A percentile compares a stretch with the other conserved stretches of the same genome.
phyloP scores from a whole-genome alignment of 352 stramenopile genomes.

The Globisporangium recalcitrans region DNA sequence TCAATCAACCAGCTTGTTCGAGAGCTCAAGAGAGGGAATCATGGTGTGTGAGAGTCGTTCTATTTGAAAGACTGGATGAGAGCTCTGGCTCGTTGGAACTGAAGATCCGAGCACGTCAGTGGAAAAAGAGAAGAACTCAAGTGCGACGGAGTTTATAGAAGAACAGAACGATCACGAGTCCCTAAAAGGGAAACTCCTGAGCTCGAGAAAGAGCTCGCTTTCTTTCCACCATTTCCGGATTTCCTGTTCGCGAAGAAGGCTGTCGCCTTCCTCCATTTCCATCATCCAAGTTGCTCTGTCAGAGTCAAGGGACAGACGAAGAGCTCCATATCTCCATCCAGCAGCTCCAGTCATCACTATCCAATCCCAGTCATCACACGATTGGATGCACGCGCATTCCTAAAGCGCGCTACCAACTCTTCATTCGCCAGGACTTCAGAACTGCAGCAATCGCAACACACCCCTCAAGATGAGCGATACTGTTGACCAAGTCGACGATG shows the following conservation, averaged over 20 bases:
- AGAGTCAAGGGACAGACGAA: neutral
- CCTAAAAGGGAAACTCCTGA: neutral
- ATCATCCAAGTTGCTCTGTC: neutral
- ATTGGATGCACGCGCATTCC: no score
- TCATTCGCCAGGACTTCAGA: neutral
- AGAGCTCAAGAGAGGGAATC: neutral
- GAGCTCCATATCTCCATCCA: no score
- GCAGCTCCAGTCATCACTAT: no score
- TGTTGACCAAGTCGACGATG: neutral
- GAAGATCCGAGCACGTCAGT: neutral
- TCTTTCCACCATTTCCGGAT: slow-evolving; percentile 7
- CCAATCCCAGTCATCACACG: no score
- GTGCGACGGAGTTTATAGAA: neutral
- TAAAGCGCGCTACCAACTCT: neutral
- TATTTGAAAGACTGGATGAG: neutral
- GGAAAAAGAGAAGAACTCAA: neutral
- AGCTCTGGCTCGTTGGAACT: neutral
- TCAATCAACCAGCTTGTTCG: neutral
- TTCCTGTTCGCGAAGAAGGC: slow-evolving; percentile 1
- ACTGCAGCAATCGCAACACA: neutral
- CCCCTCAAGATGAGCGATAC: neutral
- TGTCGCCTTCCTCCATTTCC: neutral
- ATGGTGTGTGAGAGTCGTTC: neutral
- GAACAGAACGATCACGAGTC: neutral
- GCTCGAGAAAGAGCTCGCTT: neutral